Conservation (phyloP, 495 filamentous ascomycete genomes). For the Penicillium samsonianum region DNA sequence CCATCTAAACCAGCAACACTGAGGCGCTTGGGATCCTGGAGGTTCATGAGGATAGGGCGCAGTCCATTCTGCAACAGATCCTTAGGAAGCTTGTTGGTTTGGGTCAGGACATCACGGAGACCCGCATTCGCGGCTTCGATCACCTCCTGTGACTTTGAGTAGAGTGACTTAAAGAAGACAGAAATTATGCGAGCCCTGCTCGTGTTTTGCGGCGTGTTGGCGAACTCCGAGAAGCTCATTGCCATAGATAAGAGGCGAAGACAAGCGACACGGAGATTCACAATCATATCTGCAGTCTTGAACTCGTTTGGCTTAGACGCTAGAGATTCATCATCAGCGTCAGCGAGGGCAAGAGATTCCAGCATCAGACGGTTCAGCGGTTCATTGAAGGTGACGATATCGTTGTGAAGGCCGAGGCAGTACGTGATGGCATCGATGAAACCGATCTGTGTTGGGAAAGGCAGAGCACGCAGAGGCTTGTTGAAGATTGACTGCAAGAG, state of each 20-base stretch:
- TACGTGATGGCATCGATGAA: constrained; percentile 97
- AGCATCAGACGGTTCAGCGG: constrained; percentile 83
- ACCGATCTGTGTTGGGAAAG: constrained; percentile 91
- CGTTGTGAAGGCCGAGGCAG: constrained; percentile 80
- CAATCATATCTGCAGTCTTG: constrained; percentile 84
- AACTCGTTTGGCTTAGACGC: constrained; percentile 85
- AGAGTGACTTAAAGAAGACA: constrained; percentile 96
- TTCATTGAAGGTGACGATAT: constrained; percentile 88
- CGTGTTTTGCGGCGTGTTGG: constrained; percentile 64
- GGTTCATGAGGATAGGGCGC: constrained; percentile 89
- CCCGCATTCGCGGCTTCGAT: constrained; percentile 93
- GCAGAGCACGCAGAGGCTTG: constrained; percentile 89
- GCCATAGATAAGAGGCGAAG: constrained; percentile 90
- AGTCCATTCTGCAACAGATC: constrained; percentile 93
- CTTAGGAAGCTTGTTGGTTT: constrained; percentile 90
- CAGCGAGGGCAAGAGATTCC: constrained; percentile 89
- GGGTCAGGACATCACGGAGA: constrained; percentile 77
- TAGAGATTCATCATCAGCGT: constrained; percentile 87
- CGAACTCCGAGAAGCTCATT: constrained; percentile 88
- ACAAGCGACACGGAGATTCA: constrained; percentile 89
- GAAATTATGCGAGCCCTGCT: constrained; percentile 84
- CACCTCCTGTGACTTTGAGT: constrained; percentile 85
- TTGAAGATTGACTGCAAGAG: constrained; percentile 85
- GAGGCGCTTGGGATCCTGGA: constrained; percentile 89
- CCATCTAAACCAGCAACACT: constrained; percentile 90